phyloP scores from a whole-genome alignment of 331 rosid genomes.

The Rhamnella rubrinervis region DNA sequence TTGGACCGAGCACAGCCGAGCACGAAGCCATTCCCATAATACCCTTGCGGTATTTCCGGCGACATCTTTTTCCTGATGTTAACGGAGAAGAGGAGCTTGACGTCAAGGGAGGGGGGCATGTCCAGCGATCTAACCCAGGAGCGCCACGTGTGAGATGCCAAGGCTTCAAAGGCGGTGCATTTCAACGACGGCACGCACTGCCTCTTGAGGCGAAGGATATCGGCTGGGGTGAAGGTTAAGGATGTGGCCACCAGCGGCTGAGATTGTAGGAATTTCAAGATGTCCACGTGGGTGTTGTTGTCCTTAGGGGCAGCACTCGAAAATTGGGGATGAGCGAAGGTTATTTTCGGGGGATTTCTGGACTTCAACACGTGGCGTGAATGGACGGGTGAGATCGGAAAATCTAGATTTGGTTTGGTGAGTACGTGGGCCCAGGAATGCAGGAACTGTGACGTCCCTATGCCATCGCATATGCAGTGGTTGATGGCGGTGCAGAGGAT shows the following conservation, averaged over 20 bases:
- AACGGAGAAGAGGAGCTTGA: constrained; percentile 75
- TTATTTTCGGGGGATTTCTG: constrained; percentile 34
- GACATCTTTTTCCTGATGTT: constrained; percentile 42
- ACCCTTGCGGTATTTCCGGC: constrained; percentile 52
- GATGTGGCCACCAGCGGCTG: constrained; percentile 61
- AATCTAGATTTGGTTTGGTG: constrained; percentile 12
- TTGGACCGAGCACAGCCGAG: constrained; percentile 61
- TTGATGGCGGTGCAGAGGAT: constrained; percentile 76
- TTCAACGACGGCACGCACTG: constrained; percentile 60
- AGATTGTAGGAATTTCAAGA: constrained; percentile 53
- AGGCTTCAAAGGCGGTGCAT: constrained; percentile 67
- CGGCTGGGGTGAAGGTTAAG: constrained; percentile 44
- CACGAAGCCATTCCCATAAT: constrained; percentile 76
- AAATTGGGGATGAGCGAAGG: constrained; percentile 41
- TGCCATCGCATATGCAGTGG: constrained; percentile 81
- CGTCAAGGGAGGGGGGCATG: constrained; percentile 24
- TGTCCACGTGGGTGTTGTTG: constrained; percentile 28
- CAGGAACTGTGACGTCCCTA: constrained; percentile 81
- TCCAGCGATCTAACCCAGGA: constrained; percentile 67
- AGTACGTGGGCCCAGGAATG: constrained; percentile 75
- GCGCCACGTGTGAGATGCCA: constrained; percentile 91
- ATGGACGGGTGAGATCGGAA: constrained; percentile 51
- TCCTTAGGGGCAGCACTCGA: constrained; percentile 22
- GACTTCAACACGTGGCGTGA: constrained; percentile 56
- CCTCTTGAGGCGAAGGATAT: constrained; percentile 49